These are phyloP conservation scores for Brasenia schreberi DNA, from an alignment of 164 flowering plant genomes.

Conservation along the genomic window DNA sequence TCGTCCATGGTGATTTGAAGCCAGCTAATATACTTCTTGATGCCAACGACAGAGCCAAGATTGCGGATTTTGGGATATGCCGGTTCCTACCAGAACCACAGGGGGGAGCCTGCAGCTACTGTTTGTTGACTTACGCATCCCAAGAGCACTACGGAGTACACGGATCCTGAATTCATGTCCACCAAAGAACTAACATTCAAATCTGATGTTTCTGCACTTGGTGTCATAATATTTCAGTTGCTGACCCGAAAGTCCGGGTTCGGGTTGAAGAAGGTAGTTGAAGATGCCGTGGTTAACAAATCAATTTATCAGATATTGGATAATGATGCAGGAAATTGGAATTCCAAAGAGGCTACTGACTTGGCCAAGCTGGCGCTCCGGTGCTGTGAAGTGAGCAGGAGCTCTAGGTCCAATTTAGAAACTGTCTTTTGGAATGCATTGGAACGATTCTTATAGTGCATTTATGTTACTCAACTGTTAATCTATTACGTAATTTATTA, in stretches of 20 bases:
- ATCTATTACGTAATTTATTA: no score
- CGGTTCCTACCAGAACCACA: slow-evolving; percentile 18
- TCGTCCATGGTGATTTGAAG: slow-evolving; percentile 28
- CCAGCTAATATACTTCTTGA: slow-evolving; percentile 50
- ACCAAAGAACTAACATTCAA: background rate
- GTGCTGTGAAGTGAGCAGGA: no score
- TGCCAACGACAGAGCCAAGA: slow-evolving; percentile 34
- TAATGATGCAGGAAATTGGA: slow-evolving; percentile 44
- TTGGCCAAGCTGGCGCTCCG: slow-evolving; percentile 25
- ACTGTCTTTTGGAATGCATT: slow-evolving; percentile 21
- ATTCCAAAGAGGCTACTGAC: slow-evolving; percentile 36
- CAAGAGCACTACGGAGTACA: slow-evolving; percentile 57
- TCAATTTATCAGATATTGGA: slow-evolving; percentile 21
- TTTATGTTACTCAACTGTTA: no score
- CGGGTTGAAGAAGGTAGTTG: slow-evolving; percentile 18
- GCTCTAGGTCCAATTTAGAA: no score
- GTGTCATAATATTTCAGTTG: slow-evolving; percentile 22
- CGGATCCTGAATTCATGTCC: slow-evolving; percentile 67
- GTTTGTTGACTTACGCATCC: slow-evolving; percentile 32
- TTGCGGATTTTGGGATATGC: slow-evolving; percentile 26
- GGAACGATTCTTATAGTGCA: background rate
- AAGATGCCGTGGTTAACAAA: slow-evolving; percentile 5
- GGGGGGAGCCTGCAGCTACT: slow-evolving; percentile 4
- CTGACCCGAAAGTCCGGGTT: slow-evolving; percentile 37
- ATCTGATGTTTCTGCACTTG: slow-evolving; percentile 20